These are phyloP conservation scores for Ophiocordyceps camponoti-leonardi DNA, from an alignment of 2,329 filamentous ascomycete species.

Conservation along the genomic window DNA sequence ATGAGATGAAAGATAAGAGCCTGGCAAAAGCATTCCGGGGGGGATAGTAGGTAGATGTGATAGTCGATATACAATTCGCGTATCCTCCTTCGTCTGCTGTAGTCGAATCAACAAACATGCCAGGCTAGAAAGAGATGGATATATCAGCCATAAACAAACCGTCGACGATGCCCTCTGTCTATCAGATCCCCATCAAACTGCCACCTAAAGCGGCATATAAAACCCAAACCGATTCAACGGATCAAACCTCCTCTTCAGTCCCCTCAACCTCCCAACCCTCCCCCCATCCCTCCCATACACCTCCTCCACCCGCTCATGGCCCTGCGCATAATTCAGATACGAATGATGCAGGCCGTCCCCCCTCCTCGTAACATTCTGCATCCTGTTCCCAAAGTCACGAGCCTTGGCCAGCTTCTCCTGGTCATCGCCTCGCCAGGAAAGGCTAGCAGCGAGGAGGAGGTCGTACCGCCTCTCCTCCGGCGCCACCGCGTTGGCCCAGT, in stretches of 20 bases:
- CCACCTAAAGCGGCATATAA: constrained; percentile 1
- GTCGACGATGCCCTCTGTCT: no score
- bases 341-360: constrained; percentile 1
- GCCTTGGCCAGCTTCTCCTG: neutral
- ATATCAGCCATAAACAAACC: no score
- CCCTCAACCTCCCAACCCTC: constrained; percentile 2
- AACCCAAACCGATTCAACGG: constrained; percentile 4
- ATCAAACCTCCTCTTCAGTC: constrained; percentile 6
- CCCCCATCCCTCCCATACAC: constrained; percentile 5
- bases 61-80: no score
- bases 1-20: no score
- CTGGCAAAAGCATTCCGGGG: no score
- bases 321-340: constrained; percentile 7
- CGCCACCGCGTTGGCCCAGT: constrained; percentile 1
- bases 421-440: constrained; percentile 3
- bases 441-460: constrained; percentile 2
- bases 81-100: no score
- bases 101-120: no score
- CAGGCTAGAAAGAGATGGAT: no score
- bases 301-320: constrained; percentile 2
- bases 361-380: neutral
- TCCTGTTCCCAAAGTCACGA: neutral
- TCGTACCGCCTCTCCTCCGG: constrained; percentile 3
- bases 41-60: no score
- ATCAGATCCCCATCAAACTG: no score